phyloP scores from a whole-genome alignment of 345 rosid species.

The Brassica carinata region DNA sequence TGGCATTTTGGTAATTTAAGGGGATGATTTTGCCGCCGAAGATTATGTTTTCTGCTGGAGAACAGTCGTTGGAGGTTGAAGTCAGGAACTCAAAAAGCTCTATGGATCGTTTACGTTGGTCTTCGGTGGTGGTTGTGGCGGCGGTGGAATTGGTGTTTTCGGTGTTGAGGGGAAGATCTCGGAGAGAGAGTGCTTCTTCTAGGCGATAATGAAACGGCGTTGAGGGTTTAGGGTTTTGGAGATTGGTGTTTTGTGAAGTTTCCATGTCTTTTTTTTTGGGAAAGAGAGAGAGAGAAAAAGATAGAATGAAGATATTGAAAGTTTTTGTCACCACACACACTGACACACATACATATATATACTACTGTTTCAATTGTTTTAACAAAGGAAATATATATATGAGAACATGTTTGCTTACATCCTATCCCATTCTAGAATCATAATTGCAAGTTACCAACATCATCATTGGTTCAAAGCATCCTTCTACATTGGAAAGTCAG shows the following conservation, averaged over 20 bases:
- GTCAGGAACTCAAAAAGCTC: slow-evolving; percentile 63
- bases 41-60: slow-evolving; percentile 77
- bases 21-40: slow-evolving; percentile 70
- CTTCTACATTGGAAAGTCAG: background rate
- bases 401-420: background rate
- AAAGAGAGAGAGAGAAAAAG: background rate
- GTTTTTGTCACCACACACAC: slow-evolving; percentile 18
- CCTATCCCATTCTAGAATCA: background rate
- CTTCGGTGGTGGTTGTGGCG: slow-evolving; percentile 35
- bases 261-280: slow-evolving; percentile 25
- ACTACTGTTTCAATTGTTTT: background rate
- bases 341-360: background rate
- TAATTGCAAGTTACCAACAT: slow-evolving; percentile 9
- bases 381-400: background rate
- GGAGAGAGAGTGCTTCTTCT: slow-evolving; percentile 55
- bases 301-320: slow-evolving; percentile 20
- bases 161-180: slow-evolving; percentile 47
- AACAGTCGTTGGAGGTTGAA: slow-evolving; percentile 44
- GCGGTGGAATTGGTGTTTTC: slow-evolving; percentile 3
- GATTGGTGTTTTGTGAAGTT: slow-evolving; percentile 20
- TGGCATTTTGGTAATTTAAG: slow-evolving; percentile 35
- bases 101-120: slow-evolving; percentile 28
- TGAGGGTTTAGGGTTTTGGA: slow-evolving; percentile 27
- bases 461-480: slow-evolving; percentile 2
- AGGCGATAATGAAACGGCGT: slow-evolving; percentile 3